Evolutionary conservation across 345 rosid species (phyloP).

Genomic region (Angophora floribunda): DNA sequence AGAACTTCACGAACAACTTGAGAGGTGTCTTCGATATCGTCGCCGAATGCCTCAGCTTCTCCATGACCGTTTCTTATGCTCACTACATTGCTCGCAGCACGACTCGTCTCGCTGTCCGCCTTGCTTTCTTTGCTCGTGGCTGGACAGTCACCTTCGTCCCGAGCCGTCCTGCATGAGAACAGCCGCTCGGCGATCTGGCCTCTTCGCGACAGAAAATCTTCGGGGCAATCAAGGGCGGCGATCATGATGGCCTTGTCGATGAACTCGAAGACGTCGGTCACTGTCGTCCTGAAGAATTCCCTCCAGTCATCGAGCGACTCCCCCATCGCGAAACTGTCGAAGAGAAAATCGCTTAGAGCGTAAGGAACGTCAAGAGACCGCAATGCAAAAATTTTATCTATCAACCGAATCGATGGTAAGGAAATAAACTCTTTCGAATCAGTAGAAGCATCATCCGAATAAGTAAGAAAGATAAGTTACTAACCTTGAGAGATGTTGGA

Average conservation of each 20-base stretch:
- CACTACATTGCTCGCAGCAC: conserved; percentile 1
- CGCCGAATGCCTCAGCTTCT: conserved; percentile 74
- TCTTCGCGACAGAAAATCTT: conserved; percentile 36
- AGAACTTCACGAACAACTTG: conserved; percentile 10
- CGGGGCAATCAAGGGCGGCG: conserved; percentile 62
- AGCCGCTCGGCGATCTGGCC: conserved; percentile 61
- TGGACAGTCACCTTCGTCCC: conserved; percentile 10
- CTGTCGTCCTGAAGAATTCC: conserved; percentile 54
- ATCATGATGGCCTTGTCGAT: conserved; percentile 68
- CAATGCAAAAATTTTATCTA: not conserved
- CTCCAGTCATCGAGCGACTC: conserved; percentile 58
- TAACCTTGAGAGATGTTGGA: not conserved
- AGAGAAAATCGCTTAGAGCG: not conserved
- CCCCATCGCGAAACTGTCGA: not conserved
- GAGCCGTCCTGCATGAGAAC: conserved; percentile 29
- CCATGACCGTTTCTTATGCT: conserved; percentile 40
- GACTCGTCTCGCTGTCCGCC: conserved; percentile 32
- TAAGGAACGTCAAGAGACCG: not conserved
- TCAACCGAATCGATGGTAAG: not conserved
- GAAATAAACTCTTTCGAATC: not conserved
- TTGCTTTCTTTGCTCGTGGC: conserved; percentile 41
- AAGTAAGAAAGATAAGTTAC: not conserved
- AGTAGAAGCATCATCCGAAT: not conserved
- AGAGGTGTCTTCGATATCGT: conserved; percentile 61
- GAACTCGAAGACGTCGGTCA: conserved; percentile 57